A percentile compares a stretch with the other conserved stretches of the same genome.
These are phyloP conservation scores for Penicillium silybi DNA, from an alignment of 495 filamentous ascomycete species.

Conservation along the genomic window DNA sequence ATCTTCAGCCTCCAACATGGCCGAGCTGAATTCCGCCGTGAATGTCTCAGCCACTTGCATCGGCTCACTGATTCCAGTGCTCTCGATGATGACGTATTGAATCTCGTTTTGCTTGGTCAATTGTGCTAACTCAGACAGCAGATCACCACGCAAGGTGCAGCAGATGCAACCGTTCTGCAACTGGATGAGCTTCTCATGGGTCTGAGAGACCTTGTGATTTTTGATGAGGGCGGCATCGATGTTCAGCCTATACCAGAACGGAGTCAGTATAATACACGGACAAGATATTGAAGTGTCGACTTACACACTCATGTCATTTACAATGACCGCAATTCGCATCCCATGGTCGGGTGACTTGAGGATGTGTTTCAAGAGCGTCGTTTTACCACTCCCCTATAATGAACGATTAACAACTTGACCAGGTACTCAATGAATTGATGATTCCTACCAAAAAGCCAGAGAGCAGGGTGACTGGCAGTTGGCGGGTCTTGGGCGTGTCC, in stretches of 20 bases:
- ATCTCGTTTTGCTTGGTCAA: conserved; percentile 46
- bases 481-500: conserved; percentile 10
- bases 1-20: conserved; percentile 38
- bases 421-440: not conserved
- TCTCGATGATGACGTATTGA: conserved; percentile 58
- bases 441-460: conserved; percentile 42
- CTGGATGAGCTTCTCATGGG: conserved; percentile 55
- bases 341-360: conserved; percentile 51
- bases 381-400: conserved; percentile 51
- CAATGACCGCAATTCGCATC: conserved; percentile 51
- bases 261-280: not conserved
- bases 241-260: conserved; percentile 36
- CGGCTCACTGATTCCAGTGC: conserved; percentile 58
- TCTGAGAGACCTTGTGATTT: conserved; percentile 47
- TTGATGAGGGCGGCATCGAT: conserved; percentile 54
- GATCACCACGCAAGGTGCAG: conserved; percentile 56
- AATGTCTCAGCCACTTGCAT: conserved; percentile 63
- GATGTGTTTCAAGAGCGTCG: conserved; percentile 54
- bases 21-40: conserved; percentile 45
- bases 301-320: conserved; percentile 55
- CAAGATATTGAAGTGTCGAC: conserved; percentile 1
- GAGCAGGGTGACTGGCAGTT: conserved; percentile 44
- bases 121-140: conserved; percentile 50
- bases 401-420: not conserved
- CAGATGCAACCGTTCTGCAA: conserved; percentile 63